Evolutionary conservation across 148 eudicot species (phyloP), one percentile per base, ranked within the genome.

Genomic region (Diospyros kaki): DNA sequence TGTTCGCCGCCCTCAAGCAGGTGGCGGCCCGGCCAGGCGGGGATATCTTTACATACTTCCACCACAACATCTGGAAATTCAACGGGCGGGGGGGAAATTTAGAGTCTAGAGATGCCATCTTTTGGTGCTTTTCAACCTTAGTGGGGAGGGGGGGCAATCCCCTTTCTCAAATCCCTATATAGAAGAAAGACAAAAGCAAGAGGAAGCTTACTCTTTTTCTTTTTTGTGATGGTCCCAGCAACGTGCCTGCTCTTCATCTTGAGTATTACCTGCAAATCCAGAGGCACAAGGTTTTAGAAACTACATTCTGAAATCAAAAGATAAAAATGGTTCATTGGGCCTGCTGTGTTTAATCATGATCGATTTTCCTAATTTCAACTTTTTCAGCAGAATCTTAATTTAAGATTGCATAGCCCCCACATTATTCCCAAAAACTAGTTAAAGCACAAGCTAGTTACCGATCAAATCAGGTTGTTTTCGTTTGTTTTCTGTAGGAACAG

Each of bases 211-310:
- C 98, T 95, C 94, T 92, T 95, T 90, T 95, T 95, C 97, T 95
- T 95, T 95, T 95, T 92, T 2, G 98, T 95, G 78, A 95, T 83
- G 87, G 98, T 95, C 96, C 97, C 97, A 83, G 93, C 98, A 66
- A 88, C 96, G 81, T 92, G 96, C 69, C 86, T 92, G 74, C 98
- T 95, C 93, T 95, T 95, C 97, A 92, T 95, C 85, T 90, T 95
- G 77, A 95, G 80, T 75, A 75, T 89, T 81, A 92, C 98, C 98
- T 95, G 86, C 82, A 83, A 81, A 40, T 41, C 66, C 67, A 54
- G 67, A 76, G 70, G 61, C 67, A 69, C 28, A 28, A 28, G 72
- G 43, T 63, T 38, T 66, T 70, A 77, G 71, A 78, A 44, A 71
- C 74, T 76, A 78, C 77, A 79, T 75, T 77, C 81, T 56, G 74